phyloP scores from a whole-genome alignment of 2,329 filamentous ascomycete genomes.

The Exophiala sp. region DNA sequence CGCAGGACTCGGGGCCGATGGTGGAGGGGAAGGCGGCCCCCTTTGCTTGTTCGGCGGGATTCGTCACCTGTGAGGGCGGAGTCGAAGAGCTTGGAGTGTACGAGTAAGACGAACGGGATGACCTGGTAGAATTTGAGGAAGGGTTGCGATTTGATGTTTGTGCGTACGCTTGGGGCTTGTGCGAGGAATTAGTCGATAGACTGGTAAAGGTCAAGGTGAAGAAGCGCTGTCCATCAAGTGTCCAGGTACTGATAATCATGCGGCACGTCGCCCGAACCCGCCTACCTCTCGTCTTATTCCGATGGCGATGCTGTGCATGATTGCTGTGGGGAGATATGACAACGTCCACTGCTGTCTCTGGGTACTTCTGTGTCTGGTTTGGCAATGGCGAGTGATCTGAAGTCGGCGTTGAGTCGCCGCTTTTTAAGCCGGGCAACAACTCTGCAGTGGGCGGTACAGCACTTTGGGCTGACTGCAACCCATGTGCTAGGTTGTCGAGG shows the following conservation, averaged over 20 bases:
- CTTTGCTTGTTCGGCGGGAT: constrained; percentile 51
- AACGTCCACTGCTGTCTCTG: constrained; percentile 62
- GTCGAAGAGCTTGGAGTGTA: constrained; percentile 30
- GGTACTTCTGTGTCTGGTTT: constrained; percentile 37
- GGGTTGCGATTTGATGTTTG: constrained; percentile 12
- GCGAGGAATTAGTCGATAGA: constrained; percentile 40
- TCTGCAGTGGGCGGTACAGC: constrained; percentile 1
- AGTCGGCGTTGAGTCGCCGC: constrained; percentile 18
- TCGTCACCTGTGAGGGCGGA: constrained; percentile 38
- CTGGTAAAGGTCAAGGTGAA: constrained; percentile 70
- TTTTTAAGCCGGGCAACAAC: constrained; percentile 4
- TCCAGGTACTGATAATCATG: constrained; percentile 72
- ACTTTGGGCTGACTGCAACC: constrained; percentile 2
- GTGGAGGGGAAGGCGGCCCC: constrained; percentile 58
- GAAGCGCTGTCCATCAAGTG: constrained; percentile 61
- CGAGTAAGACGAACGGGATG: constrained; percentile 24
- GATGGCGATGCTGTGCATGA: constrained; percentile 31
- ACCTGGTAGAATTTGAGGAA: constrained; percentile 21
- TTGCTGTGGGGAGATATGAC: constrained; percentile 51
- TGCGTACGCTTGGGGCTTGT: constrained; percentile 27
- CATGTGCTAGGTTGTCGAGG: constrained; percentile 46
- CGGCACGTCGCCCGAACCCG: constrained; percentile 53
- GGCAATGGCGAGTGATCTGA: constrained; percentile 16
- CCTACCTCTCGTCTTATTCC: constrained; percentile 39
- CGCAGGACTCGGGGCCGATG: constrained; percentile 56